Evolutionary conservation across 192 early-diverging fungal species (phyloP).

Genomic region (Umbelopsis sp.): DNA sequence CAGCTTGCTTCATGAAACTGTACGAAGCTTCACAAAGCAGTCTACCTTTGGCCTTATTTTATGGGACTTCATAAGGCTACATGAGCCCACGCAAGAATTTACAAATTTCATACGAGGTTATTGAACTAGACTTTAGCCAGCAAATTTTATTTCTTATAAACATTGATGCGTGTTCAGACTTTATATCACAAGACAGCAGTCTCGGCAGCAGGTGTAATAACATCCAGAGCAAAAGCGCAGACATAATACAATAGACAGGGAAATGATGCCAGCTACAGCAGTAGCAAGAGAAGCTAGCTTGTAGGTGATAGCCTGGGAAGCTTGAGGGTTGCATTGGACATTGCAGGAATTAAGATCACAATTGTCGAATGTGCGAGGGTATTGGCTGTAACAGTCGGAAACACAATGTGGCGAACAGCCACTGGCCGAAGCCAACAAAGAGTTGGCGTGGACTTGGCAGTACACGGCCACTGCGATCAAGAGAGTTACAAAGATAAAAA

Average conservation of each 20-base stretch:
- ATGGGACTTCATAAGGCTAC: no score
- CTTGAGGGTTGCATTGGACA: constrained; percentile 10
- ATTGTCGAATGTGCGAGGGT: neutral
- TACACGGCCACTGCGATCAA: neutral
- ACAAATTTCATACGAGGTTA: no score
- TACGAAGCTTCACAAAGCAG: no score
- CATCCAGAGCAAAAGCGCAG: neutral
- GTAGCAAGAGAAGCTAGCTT: neutral
- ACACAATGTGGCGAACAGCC: neutral
- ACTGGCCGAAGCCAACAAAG: neutral
- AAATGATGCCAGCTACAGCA: neutral
- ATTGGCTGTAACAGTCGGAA: neutral
- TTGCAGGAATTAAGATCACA: constrained; percentile 2
- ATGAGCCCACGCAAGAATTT: no score
- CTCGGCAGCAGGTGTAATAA: neutral
- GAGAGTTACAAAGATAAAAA: neutral
- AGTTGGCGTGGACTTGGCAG: neutral
- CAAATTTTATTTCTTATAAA: no score
- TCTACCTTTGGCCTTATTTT: neutral
- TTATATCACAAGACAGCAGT: constrained; percentile 4
- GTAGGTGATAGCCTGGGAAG: neutral
- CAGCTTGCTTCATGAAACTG: no score
- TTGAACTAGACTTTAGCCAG: no score
- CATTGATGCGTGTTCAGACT: no score
- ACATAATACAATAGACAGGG: neutral